Evolutionary conservation across 371 early-diverging fungal genomes (phyloP), one percentile per base, ranked within the genome.

Genomic region (Saksenaea oblongispora): DNA sequence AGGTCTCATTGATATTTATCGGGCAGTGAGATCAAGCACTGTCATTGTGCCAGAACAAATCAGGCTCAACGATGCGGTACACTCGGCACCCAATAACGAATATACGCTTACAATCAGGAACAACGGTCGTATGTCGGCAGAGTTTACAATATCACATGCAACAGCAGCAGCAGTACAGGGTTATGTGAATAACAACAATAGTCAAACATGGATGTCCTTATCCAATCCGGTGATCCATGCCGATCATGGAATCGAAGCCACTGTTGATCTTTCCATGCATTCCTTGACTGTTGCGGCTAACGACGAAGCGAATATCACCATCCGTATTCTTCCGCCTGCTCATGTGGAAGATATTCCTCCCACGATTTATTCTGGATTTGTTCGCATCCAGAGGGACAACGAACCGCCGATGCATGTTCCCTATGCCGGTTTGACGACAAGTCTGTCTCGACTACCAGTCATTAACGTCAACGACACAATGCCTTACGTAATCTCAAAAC

Each of bases 1-100:
- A 34, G 95, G 95, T 15, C 69, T 93, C 9, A 77, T 94, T 53
- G 82, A 93, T 73, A 74, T 84, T 22, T 78, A 80, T 63, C 68
- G 80, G 53, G 87, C 93, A 3, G 59, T 92, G 56, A 63, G 42
- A 14, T 60, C 89, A 3, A 78, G 79, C 31, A 80, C 84, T 0
- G 26, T 71, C 5, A 72, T 92, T 28, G 37, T 64, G 0, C 95
- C 95, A 3, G 80, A 88, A 10, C 79, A 76, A 54, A 68, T 90
- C 34, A 83, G 87, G 18, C 69, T 94, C 18, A 87, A 89, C 59
- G 89, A 90, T 68, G 72, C 81, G n/a, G 65, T 66, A 7, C 75
- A 83, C 44, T 58, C 66, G 18, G 71, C 78, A n/a, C 69, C 78
- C 44, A 66, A 79, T 57, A 70, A 71, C 42, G 63, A 68, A 15